A percentile compares a stretch with the other conserved stretches of the same genome.
Conservation (phyloP, 129 eudicot genomes). For the Sambucus nigra region DNA sequence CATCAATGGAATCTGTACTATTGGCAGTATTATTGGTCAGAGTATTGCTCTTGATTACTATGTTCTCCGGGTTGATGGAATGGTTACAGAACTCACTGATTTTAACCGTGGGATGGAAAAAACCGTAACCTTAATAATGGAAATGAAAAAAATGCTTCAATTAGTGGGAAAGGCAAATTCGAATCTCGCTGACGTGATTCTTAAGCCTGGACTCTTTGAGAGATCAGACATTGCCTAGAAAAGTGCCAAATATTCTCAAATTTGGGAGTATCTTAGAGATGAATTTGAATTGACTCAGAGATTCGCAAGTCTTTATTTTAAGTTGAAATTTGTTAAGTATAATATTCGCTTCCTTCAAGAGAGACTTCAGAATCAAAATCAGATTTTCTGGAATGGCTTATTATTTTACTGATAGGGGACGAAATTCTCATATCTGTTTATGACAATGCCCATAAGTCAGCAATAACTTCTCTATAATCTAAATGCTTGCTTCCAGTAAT, state of each 20-base stretch:
- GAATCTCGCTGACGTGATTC: constrained; percentile 94
- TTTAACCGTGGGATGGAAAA: constrained; percentile 94
- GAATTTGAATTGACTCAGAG: constrained; percentile 95
- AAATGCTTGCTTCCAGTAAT: constrained; percentile 17
- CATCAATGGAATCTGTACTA: constrained; percentile 84
- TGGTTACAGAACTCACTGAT: constrained; percentile 88
- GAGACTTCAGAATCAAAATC: constrained; percentile 84
- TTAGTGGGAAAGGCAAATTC: constrained; percentile 95
- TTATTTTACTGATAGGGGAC: constrained; percentile 66
- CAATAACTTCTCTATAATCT: constrained; percentile 24
- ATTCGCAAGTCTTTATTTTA: constrained; percentile 89
- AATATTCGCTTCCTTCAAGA: constrained; percentile 91
- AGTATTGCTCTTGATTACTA: constrained; percentile 97
- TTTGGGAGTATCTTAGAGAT: constrained; percentile 92
- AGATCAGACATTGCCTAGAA: constrained; percentile 96
- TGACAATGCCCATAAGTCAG: constrained; percentile 68
- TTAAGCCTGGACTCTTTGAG: constrained; percentile 93
- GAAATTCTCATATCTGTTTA: constrained; percentile 83
- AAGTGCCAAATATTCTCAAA: constrained; percentile 91
- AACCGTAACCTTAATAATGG: constrained; percentile 90
- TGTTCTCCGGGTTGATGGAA: constrained; percentile 98
- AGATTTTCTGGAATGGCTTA: constrained; percentile 84
- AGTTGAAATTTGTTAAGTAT: constrained; percentile 93
- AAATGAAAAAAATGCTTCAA: constrained; percentile 83
- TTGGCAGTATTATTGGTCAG: constrained; percentile 95